Base-by-base conservation (phyloP, 176 grass and related monocot genomes). In the Oryza glaberrima region DNA sequence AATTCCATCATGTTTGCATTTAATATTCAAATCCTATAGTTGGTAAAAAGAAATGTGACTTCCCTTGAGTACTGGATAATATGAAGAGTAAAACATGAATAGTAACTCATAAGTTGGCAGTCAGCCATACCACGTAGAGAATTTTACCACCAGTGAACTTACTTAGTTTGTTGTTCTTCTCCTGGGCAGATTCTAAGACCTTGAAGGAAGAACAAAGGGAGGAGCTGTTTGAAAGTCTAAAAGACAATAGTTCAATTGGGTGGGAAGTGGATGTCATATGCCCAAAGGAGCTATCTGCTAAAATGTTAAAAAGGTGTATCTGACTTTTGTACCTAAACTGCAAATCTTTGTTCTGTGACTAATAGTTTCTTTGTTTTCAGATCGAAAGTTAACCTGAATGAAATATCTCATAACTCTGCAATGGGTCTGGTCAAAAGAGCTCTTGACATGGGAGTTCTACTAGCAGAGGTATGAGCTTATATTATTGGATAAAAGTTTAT, bases 221-320 rank as follows among this genome's bases (percentile, higher is more conserved):
- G 73, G 93, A 94, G 68, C 52, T 95, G 28, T 98, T 95, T 83
- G 91, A 92, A 92, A 92, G 70, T 75, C 77, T 98, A 73, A 98
- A 95, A 83, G 70, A 13, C 19, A 89, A 95, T 80, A 68, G 44
- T 17, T 98, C 78, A 41, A 82, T 95, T 69, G 87, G 91, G 83
- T 95, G 96, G 96, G 96, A 92, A 86, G 93, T 95, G 72, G 96
- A 98, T 89, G 76, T 94, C 70, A 98, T 95, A 86, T 90, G 94
- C 77, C 93, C 93, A 76, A 98, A 92, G 77, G 93, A 92, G 41
- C 66, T 98, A 52, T 98, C 93, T 80, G 91, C 93, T 54, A 95
- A 98, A 84, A 95, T 98, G 96, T 68, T 98, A 72, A 91, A 92
- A 81, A 98, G 81, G 96, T 91, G 70, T 70, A 20, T 35, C 77